These are phyloP conservation scores for Fusarium duplospermum DNA, from an alignment of 2,329 filamentous ascomycete species.

Conservation along the genomic window DNA sequence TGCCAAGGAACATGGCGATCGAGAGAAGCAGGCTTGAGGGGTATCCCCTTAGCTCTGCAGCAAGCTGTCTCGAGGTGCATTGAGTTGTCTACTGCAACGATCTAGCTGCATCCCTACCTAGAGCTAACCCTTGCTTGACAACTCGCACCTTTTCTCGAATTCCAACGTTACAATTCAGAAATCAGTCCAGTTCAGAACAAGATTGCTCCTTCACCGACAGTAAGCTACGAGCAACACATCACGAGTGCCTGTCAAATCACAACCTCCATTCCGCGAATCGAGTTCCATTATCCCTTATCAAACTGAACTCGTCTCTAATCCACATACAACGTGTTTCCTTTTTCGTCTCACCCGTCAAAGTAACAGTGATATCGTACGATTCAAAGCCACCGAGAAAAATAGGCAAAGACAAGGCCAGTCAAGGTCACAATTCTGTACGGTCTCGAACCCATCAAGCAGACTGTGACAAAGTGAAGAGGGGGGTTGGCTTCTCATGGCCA, in stretches of 20 bases:
- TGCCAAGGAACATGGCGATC: constrained; percentile 1
- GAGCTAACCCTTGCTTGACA: background rate
- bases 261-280: background rate
- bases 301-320: constrained; percentile 33
- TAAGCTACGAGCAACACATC: background rate
- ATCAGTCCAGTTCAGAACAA: background rate
- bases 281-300: constrained; percentile 18
- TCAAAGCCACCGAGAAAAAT: constrained; percentile 19
- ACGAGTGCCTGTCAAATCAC: background rate
- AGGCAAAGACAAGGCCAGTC: constrained; percentile 26
- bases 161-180: background rate
- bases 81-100: background rate
- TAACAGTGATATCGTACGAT: constrained; percentile 26
- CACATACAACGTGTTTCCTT: constrained; percentile 11
- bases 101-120: background rate
- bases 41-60: background rate
- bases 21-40: background rate
- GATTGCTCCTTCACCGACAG: background rate
- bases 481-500: constrained; percentile 41
- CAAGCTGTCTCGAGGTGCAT: background rate
- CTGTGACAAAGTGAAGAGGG: constrained; percentile 22
- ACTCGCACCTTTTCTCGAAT: background rate
- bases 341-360: constrained; percentile 3
- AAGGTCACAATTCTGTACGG: constrained; percentile 41
- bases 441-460: constrained; percentile 39